Conservation (phyloP, 1,139 yeast genomes). For the Yamadazyma mexicana region DNA sequence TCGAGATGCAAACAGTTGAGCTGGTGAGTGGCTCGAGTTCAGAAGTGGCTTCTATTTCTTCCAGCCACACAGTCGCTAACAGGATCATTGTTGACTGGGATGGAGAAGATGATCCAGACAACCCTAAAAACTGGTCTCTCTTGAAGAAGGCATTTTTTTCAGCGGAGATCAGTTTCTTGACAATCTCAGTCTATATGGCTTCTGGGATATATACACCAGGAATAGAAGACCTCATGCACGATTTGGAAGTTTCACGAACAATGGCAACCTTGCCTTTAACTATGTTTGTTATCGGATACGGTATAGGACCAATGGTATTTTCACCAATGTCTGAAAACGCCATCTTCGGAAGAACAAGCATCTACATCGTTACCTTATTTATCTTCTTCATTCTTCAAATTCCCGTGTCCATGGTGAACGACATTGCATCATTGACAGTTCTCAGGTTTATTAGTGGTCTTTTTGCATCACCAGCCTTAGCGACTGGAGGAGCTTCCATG, state of each 20-base stretch:
- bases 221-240: constrained; percentile 34
- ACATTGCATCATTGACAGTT: constrained; percentile 31
- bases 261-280: constrained; percentile 45
- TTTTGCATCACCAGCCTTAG: constrained; percentile 36
- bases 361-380: constrained; percentile 32
- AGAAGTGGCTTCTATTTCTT: too few relatives aligned
- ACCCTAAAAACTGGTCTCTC: constrained; percentile 31
- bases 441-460: constrained; percentile 35
- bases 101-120: constrained; percentile 29
- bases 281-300: constrained; percentile 51
- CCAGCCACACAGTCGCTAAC: too few relatives aligned
- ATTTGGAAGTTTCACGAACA: constrained; percentile 40
- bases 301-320: constrained; percentile 54
- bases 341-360: constrained; percentile 53
- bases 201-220: constrained; percentile 33
- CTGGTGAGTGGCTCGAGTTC: too few relatives aligned
- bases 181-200: constrained; percentile 28
- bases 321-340: constrained; percentile 54
- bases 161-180: constrained; percentile 22
- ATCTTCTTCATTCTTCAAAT: constrained; percentile 35
- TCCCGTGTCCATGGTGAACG: constrained; percentile 29
- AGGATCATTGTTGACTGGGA: too few relatives aligned
- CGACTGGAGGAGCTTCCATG: constrained; percentile 40
- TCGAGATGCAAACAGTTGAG: too few relatives aligned
- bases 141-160: constrained; percentile 20